Base-by-base conservation (phyloP, 1,284 basidiomycete species). In the Schizophyllum commune region DNA sequence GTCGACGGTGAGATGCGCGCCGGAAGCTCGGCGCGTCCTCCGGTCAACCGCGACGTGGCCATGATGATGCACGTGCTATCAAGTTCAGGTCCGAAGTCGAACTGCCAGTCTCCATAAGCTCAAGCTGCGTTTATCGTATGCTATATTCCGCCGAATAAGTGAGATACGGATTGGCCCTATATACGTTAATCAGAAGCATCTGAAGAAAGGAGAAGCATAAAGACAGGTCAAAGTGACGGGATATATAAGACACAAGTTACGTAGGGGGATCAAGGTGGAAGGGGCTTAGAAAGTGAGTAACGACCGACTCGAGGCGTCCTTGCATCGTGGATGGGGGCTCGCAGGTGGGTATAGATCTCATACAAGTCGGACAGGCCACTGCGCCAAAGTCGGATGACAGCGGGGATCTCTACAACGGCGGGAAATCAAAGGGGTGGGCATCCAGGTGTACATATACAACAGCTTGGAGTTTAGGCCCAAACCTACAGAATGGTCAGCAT, bases 281-380 rank as follows among this genome's bases (percentile, higher is more conserved):
- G 74, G 70, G 76, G 68, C 69, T 71, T 39, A 39, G 34, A 68
- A 71, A 71, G 70, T 68, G 66, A 72, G 81, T 83, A 87, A 85
- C 62, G 83, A 88, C 79, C 69, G 84, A 83, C 82, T 82, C 77
- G 69, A 75, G 72, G 79, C 79, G 75, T 73, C 75, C 78, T 73
- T 72, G 68, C 68, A 69, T 67, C 34, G 34, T 64, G 67, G 66
- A 73, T 71, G 75, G 71, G 73, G 69, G 77, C 77, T 69, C 73
- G 79, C 80, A 72, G 76, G 79, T 73, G 75, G 76, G 79, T 79
- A 80, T 77, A 75, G 75, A 73, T 75, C 72, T 76, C 68, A 78
- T 72, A 72, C 67, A 57, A 60, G 59, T 47, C 62, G 60, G 59
- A 62, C 21, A 57, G 61, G 58, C 55, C 60, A 61, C 55, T 58